phyloP scores from a whole-genome alignment of 805 yeast species.

The Saccharomycopsis babjevae region DNA sequence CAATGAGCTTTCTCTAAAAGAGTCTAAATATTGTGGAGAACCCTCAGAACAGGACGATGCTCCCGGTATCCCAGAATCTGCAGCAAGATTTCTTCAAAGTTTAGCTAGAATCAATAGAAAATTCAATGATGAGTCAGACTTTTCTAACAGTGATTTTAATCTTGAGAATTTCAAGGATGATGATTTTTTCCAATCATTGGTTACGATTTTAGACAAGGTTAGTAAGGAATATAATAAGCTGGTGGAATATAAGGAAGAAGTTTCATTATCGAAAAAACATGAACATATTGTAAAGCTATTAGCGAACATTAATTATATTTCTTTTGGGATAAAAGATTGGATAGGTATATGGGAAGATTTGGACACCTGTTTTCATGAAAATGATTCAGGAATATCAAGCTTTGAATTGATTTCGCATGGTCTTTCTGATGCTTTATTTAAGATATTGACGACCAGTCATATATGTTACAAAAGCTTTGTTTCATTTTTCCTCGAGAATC shows the following conservation, averaged over 20 bases:
- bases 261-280: not conserved
- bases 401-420: constrained; percentile 70
- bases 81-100: constrained; percentile 1
- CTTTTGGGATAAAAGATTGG: constrained; percentile 21
- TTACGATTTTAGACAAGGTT: not conserved
- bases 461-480: constrained; percentile 37
- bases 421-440: constrained; percentile 35
- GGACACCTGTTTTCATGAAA: constrained; percentile 26
- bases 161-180: not conserved
- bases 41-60: constrained; percentile 1
- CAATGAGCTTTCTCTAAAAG: constrained; percentile 18
- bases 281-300: not conserved
- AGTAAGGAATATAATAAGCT: not conserved
- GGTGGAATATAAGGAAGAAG: not conserved
- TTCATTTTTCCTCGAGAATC: constrained; percentile 22
- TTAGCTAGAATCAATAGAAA: not conserved
- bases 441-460: constrained; percentile 25
- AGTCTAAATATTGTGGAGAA: not conserved
- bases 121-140: not conserved
- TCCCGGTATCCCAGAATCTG: not conserved
- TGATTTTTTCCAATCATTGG: not conserved
- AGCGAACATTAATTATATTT: not conserved
- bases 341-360: constrained; percentile 31
- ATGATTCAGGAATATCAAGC: constrained; percentile 41
- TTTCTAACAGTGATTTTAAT: constrained; percentile 2